Percentiles rank a stretch among this genome's conserved stretches.
Conservation (phyloP, 2,329 filamentous ascomycete genomes). For the Exophiala oligosperma region DNA sequence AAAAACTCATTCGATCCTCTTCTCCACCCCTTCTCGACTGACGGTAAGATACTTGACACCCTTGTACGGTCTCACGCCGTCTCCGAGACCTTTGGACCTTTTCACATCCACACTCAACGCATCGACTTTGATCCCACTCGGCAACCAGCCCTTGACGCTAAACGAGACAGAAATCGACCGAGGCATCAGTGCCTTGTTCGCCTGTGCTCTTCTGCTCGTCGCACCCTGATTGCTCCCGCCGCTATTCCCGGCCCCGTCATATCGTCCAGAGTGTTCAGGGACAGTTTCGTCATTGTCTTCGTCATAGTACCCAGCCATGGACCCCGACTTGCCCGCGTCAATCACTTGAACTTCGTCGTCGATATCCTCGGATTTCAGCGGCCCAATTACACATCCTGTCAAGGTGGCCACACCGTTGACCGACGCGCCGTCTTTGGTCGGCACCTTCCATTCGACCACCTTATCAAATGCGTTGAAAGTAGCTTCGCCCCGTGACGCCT, state of each 20-base stretch:
- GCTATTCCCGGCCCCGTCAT: conserved; percentile 15
- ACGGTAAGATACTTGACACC: conserved; percentile 95
- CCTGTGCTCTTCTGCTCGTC: conserved; percentile 47
- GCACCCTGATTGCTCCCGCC: conserved; percentile 7
- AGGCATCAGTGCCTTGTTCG: conserved; percentile 72
- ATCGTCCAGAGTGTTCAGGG: conserved; percentile 30
- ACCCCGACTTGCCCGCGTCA: conserved; percentile 34
- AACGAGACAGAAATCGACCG: conserved; percentile 71
- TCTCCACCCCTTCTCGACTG: conserved; percentile 56
- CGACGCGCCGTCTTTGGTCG: conserved; percentile 70
- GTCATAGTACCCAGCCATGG: conserved; percentile 46
- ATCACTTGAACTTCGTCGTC: conserved; percentile 33
- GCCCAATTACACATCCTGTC: conserved; percentile 76
- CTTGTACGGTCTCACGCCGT: conserved; percentile 92
- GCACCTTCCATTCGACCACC: conserved; percentile 78
- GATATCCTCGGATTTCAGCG: conserved; percentile 44
- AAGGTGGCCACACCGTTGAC: conserved; percentile 70
- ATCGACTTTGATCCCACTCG: conserved; percentile 65
- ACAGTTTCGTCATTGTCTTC: conserved; percentile 42
- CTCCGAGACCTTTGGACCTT: conserved; percentile 80
- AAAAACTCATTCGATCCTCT: conserved; percentile 30
- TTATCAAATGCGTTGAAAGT: conserved; percentile 73
- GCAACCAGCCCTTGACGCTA: conserved; percentile 62
- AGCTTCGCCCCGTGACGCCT: conserved; percentile 79
- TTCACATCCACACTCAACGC: conserved; percentile 65